Evolutionary conservation across 345 rosid species (phyloP).

Genomic region (Cardamine chenopodiifolia): DNA sequence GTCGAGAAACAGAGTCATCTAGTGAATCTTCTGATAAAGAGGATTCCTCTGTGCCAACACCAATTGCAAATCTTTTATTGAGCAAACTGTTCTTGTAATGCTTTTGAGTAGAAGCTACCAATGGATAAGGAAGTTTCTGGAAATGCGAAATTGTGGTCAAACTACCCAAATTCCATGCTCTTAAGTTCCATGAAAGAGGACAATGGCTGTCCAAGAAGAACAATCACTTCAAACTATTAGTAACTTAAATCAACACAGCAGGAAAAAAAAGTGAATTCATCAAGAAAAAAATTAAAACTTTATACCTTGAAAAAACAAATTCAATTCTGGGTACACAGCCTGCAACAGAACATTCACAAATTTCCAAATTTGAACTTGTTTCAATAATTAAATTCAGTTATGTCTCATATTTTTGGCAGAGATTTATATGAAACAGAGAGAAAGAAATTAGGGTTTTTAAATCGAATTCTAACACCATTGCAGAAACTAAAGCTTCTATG

Average conservation of each 20-base stretch:
- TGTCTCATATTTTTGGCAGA: neutral
- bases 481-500: slow-evolving; percentile 4
- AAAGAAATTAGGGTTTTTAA: slow-evolving; percentile 5
- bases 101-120: slow-evolving; percentile 37
- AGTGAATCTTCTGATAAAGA: slow-evolving; percentile 47
- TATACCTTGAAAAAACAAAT: slow-evolving; percentile 33
- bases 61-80: slow-evolving; percentile 48
- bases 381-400: neutral
- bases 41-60: slow-evolving; percentile 57
- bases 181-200: slow-evolving; percentile 50
- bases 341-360: slow-evolving; percentile 16
- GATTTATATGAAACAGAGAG: neutral
- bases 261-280: neutral
- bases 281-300: neutral
- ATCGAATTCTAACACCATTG: neutral
- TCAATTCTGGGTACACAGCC: slow-evolving; percentile 37
- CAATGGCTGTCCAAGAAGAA: slow-evolving; percentile 41
- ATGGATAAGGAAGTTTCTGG: slow-evolving; percentile 40
- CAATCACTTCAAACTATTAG: neutral
- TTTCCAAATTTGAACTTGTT: neutral
- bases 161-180: slow-evolving; percentile 36
- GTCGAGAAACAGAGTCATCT: slow-evolving; percentile 48
- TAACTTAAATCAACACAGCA: neutral
- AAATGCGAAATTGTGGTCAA: slow-evolving; percentile 24
- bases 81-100: slow-evolving; percentile 35